A percentile compares a stretch with the other conserved stretches of the same genome.
These are phyloP conservation scores for Pachysolen tannophilus DNA, from an alignment of 805 yeast species.

Conservation along the genomic window DNA sequence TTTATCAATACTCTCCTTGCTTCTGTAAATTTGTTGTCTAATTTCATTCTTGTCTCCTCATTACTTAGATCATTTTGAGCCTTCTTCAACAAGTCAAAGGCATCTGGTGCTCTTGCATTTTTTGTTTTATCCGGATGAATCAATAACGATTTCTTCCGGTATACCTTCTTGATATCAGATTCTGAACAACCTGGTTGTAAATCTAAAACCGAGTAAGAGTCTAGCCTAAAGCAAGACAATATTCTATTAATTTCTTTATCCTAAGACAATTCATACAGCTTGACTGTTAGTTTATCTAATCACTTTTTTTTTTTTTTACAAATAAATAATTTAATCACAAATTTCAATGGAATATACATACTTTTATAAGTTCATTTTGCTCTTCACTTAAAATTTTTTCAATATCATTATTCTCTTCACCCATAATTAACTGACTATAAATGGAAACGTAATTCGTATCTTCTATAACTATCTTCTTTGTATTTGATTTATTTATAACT, in stretches of 20 bases:
- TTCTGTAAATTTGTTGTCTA: slow-evolving; percentile 37
- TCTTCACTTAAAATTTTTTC: too few relatives aligned
- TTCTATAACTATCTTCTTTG: too few relatives aligned
- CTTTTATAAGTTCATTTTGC: too few relatives aligned
- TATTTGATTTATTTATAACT: too few relatives aligned
- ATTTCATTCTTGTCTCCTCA: slow-evolving; percentile 27
- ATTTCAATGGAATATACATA: too few relatives aligned
- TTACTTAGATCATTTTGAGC: slow-evolving; percentile 38
- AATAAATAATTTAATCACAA: neutral
- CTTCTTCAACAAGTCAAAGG: slow-evolving; percentile 52
- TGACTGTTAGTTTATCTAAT: neutral
- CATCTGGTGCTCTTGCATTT: slow-evolving; percentile 51
- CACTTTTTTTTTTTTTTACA: neutral
- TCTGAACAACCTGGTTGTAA: slow-evolving; percentile 31
- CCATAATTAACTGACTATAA: too few relatives aligned
- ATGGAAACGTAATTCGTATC: too few relatives aligned
- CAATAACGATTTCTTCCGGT: slow-evolving; percentile 50
- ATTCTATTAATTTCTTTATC: slow-evolving; percentile 53
- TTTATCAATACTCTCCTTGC: slow-evolving; percentile 30
- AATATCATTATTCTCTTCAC: too few relatives aligned
- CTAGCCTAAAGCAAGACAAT: slow-evolving; percentile 36
- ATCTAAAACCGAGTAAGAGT: slow-evolving; percentile 48
- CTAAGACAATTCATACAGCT: slow-evolving; percentile 12
- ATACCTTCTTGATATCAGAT: slow-evolving; percentile 35
- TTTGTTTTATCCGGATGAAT: slow-evolving; percentile 64